phyloP scores from a whole-genome alignment of 305 asterid genomes.

The Rubia peregrina region DNA sequence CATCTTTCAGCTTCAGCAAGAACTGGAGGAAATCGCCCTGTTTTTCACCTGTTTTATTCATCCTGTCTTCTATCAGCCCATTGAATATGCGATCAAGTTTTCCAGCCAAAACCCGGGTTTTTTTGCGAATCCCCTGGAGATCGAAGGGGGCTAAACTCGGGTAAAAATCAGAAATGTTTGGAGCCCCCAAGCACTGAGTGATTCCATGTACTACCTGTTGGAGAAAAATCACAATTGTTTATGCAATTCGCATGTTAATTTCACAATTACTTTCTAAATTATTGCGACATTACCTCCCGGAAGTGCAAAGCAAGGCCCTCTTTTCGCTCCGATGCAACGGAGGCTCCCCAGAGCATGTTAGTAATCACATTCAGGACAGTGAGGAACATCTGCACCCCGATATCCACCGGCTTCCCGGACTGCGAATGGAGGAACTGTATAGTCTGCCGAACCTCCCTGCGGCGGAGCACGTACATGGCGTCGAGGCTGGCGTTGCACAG shows the following conservation, averaged over 20 bases:
- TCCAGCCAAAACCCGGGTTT: not conserved
- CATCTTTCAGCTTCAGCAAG: slow-evolving; percentile 9
- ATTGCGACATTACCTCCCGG: not conserved
- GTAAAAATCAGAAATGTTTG: slow-evolving; percentile 6
- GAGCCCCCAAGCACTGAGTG: not conserved
- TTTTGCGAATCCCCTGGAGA: not conserved
- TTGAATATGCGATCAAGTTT: not conserved
- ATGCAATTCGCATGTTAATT: too few species aligned
- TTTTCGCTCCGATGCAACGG: not conserved
- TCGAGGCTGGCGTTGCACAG: not conserved
- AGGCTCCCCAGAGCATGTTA: slow-evolving; percentile 6
- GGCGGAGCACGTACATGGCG: not conserved
- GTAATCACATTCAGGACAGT: not conserved
- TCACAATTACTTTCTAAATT: too few species aligned
- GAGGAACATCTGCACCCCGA: not conserved
- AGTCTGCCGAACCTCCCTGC: not conserved
- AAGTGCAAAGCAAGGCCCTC: not conserved
- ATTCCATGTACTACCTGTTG: not conserved
- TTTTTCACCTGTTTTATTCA: not conserved
- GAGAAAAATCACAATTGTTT: not conserved
- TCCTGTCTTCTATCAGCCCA: not conserved
- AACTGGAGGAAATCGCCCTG: not conserved
- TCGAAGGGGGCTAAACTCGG: not conserved
- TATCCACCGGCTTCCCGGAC: slow-evolving; percentile 2
- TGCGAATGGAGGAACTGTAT: not conserved